Evolutionary conservation across 176 grass and related monocot genomes (phyloP).

Genomic region (Ensete ventricosum): DNA sequence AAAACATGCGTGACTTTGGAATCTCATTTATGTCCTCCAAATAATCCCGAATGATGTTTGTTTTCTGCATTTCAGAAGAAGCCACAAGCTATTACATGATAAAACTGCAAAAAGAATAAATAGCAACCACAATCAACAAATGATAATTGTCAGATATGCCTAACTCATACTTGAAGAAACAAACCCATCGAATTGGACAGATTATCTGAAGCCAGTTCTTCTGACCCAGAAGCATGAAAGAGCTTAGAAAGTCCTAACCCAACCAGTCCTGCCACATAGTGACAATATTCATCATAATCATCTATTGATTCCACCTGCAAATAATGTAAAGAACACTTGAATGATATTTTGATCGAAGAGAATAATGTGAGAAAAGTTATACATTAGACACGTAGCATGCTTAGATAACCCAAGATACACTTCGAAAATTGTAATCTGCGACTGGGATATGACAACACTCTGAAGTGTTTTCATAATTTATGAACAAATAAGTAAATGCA

Average conservation of each 20-base stretch:
- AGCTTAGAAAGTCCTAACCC: constrained; percentile 93
- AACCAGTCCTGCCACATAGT: constrained; percentile 94
- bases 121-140: neutral
- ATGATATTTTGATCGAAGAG: constrained; percentile 10
- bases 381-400: neutral
- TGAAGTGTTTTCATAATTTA: no score
- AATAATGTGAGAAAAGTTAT: constrained; percentile 7
- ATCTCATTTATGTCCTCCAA: constrained; percentile 98
- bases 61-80: constrained; percentile 59
- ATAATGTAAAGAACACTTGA: neutral
- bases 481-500: no score
- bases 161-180: constrained; percentile 70
- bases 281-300: constrained; percentile 95
- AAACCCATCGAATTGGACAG: constrained; percentile 94
- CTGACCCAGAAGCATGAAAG: constrained; percentile 62
- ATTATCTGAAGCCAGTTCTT: constrained; percentile 68
- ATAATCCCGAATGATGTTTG: constrained; percentile 98
- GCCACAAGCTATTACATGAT: neutral
- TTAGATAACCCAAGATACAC: neutral
- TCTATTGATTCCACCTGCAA: constrained; percentile 71
- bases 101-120: constrained; percentile 7
- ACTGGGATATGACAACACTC: no score
- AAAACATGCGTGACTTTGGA: constrained; percentile 94
- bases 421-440: no score
- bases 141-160: neutral